Conservation (phyloP, 2,329 filamentous ascomycete species). For the Talaromyces funiculosus region DNA sequence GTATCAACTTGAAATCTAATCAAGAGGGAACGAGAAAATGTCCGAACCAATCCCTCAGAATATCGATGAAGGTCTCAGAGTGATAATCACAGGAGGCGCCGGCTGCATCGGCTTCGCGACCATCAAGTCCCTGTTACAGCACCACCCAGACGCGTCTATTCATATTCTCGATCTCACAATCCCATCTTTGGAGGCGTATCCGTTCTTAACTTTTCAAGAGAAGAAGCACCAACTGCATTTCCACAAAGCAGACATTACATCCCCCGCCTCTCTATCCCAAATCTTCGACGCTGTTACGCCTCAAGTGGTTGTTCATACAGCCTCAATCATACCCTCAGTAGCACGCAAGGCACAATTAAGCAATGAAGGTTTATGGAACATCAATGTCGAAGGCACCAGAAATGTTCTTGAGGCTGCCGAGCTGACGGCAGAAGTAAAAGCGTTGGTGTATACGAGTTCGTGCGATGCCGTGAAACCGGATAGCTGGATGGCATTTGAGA, state of each 20-base stretch:
- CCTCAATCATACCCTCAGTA: slow-evolving; percentile 8
- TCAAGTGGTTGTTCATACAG: slow-evolving; percentile 2
- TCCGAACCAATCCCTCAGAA: neutral
- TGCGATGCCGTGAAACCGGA: slow-evolving; percentile 12
- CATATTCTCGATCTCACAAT: slow-evolving; percentile 7
- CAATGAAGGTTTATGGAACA: neutral
- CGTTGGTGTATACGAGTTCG: slow-evolving; percentile 11
- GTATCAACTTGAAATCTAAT: neutral
- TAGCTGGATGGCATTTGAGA: slow-evolving; percentile 12
- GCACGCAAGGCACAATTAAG: neutral
- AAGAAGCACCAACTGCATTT: neutral
- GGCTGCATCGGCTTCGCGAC: slow-evolving; percentile 10
- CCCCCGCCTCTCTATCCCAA: neutral
- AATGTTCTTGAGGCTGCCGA: slow-evolving; percentile 3
- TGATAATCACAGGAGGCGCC: slow-evolving; percentile 10
- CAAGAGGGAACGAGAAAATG: neutral
- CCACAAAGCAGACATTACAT: slow-evolving; percentile 8
- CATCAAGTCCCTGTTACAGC: slow-evolving; percentile 4
- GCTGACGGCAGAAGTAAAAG: neutral
- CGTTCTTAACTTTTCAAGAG: neutral
- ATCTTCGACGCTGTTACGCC: neutral
- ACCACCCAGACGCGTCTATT: neutral
- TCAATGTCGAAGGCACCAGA: slow-evolving; percentile 3
- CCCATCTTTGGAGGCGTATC: neutral
- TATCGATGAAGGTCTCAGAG: neutral